Evolutionary conservation across 805 yeast species (phyloP), one percentile per base, ranked within the genome.

Genomic region (Suhomyces sp.): DNA sequence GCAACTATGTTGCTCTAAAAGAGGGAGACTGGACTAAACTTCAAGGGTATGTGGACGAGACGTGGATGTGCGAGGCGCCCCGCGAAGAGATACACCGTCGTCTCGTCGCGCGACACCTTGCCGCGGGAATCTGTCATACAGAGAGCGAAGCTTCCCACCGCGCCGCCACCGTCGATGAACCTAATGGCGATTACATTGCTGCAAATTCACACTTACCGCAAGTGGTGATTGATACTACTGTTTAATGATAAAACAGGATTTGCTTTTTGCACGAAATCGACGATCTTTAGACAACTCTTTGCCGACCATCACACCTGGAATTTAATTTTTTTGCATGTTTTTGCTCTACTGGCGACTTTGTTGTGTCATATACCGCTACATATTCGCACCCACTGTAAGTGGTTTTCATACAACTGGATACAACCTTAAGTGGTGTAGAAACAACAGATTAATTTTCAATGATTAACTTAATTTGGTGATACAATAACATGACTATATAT

Each of bases 161-260:
- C 50, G 84, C 78, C 24, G 76, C 76, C 47, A 63, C 68, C 2
- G 85, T 82, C 60, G 97, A 91, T 64, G 61, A 80, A 29, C 69
- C 78, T 8, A 92, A 92, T 65, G 96, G 92, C 0, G 46, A 57
- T 44, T 71, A 73, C 54, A 66, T 73, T 8, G 35, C 50, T 22
- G 44, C 33, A 25, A 37, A 52, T 21, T 44, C 49, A 43, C 48
- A 46, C 46, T 29, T 17, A 8, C 31, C 46, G 13, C 48, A 51
- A 19, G 45, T 54, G 48, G 50, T 46, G 19, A 51, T 54, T 8
- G 35, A 48, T 9, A 44, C 45, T 12, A 40, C 40, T 17, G 17
- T 3, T 33, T 33, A n/a, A n/a, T n/a, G n/a, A n/a, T n/a, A n/a
- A n/a, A n/a, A n/a, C n/a, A n/a, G n/a, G n/a, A n/a, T n/a, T n/a